Percentiles rank a stretch among this genome's conserved stretches.
Conservation (phyloP, 2,329 filamentous ascomycete genomes). For the Zasmidium angulare region DNA sequence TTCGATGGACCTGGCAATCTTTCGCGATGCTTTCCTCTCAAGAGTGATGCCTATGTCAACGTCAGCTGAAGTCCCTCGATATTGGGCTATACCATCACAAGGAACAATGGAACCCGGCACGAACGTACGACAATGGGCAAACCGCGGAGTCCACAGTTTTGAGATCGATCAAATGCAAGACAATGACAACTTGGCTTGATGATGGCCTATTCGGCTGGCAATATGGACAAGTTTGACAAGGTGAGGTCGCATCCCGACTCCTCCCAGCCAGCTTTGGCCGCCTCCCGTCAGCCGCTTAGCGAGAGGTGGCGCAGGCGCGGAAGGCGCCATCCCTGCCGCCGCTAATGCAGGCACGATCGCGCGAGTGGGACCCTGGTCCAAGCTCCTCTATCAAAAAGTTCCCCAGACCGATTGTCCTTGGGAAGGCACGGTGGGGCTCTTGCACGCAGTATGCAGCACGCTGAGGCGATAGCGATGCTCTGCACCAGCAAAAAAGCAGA, state of each 20-base stretch:
- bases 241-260: not conserved
- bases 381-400: not conserved
- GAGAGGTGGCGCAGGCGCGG: no score
- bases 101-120: not conserved
- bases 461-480: no score
- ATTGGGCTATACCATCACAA: no score
- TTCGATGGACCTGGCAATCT: not conserved
- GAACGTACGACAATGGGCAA: not conserved
- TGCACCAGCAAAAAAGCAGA: not conserved
- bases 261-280: not conserved
- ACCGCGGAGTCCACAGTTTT: no score
- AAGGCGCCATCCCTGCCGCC: not conserved
- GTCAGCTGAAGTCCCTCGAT: not conserved
- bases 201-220: no score
- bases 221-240: not conserved
- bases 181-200: not conserved
- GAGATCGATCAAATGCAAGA: no score
- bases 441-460: not conserved
- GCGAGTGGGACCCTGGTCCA: not conserved
- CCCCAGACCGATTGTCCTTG: not conserved
- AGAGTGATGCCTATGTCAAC: not conserved
- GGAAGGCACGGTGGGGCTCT: not conserved
- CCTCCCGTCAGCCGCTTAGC: not conserved
- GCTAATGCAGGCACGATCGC: not conserved
- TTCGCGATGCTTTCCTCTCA: not conserved